These are phyloP conservation scores for Daedaleopsis sinensis DNA, from an alignment of 768 basidiomycete genomes.

Conservation along the genomic window DNA sequence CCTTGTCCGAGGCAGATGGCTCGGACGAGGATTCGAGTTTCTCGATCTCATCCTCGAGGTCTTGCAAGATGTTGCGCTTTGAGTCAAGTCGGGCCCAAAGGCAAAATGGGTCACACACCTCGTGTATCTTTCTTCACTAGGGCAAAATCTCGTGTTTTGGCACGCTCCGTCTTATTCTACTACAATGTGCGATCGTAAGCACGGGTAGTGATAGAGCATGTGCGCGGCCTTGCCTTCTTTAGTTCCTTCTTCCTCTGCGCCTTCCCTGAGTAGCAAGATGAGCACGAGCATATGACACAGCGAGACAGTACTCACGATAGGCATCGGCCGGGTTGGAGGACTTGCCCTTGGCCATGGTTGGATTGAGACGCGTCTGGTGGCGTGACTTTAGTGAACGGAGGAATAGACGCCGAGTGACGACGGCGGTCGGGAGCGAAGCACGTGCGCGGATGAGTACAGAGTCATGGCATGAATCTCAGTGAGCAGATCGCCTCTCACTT, in stretches of 20 bases:
- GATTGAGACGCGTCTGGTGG: neutral
- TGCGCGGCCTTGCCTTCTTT: conserved; percentile 70
- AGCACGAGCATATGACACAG: neutral
- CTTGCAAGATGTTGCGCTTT: conserved; percentile 40
- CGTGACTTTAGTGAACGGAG: neutral
- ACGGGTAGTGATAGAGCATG: neutral
- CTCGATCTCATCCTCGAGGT: conserved; percentile 80
- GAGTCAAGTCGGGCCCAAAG: no score
- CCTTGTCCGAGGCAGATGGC: conserved; percentile 53
- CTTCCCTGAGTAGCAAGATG: conserved; percentile 63
- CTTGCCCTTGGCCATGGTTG: conserved; percentile 80
- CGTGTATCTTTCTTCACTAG: conserved; percentile 93
- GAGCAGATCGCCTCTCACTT: conserved; percentile 26
- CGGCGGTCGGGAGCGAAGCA: conserved; percentile 24
- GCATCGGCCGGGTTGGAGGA: conserved; percentile 94
- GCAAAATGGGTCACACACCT: conserved; percentile 46
- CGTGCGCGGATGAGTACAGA: conserved; percentile 30
- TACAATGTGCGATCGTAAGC: conserved; percentile 35
- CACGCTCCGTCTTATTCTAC: conserved; percentile 90
- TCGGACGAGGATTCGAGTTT: conserved; percentile 57
- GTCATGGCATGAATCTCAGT: no score
- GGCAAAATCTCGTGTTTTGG: conserved; percentile 84
- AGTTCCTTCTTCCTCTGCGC: conserved; percentile 92
- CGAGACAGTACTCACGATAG: conserved; percentile 58
- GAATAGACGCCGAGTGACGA: conserved; percentile 2